These are phyloP conservation scores for Aspergillus quadricinctus DNA, from an alignment of 2,329 filamentous ascomycete genomes.

Conservation along the genomic window DNA sequence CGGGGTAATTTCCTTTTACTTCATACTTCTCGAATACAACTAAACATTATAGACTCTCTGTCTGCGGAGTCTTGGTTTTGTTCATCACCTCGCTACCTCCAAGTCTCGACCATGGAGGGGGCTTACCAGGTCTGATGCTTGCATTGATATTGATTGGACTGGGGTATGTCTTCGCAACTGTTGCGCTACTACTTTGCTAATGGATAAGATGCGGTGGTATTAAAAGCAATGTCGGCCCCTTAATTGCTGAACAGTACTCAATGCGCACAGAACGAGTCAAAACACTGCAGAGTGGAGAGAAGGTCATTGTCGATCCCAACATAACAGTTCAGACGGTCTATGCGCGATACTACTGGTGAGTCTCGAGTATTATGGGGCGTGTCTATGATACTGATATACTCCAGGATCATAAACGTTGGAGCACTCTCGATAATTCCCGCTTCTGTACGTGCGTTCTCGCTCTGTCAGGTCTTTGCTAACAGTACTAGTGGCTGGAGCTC, in stretches of 20 bases:
- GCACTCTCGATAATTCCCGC: neutral
- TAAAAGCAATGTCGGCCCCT: neutral
- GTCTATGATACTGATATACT: neutral
- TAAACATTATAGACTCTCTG: neutral
- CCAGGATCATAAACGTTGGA: neutral
- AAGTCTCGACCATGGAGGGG: slow-evolving; percentile 1
- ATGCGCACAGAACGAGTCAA: neutral
- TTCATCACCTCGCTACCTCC: slow-evolving; percentile 1
- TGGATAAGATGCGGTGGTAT: neutral
- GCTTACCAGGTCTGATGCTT: neutral
- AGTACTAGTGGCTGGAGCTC: neutral
- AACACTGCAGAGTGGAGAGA: neutral
- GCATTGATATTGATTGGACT: slow-evolving; percentile 1
- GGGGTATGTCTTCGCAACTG: neutral
- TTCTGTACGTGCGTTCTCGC: neutral
- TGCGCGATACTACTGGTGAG: neutral
- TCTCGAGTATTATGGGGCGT: too few species aligned
- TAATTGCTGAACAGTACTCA: neutral
- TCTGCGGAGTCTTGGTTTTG: neutral
- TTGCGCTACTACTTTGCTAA: neutral
- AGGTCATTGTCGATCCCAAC: neutral
- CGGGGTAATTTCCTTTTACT: neutral
- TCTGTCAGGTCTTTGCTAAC: neutral
- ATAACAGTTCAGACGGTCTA: neutral
- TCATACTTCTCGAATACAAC: neutral